Base-by-base conservation (phyloP, 2,329 filamentous ascomycete genomes). In the Lachnellula arida region DNA sequence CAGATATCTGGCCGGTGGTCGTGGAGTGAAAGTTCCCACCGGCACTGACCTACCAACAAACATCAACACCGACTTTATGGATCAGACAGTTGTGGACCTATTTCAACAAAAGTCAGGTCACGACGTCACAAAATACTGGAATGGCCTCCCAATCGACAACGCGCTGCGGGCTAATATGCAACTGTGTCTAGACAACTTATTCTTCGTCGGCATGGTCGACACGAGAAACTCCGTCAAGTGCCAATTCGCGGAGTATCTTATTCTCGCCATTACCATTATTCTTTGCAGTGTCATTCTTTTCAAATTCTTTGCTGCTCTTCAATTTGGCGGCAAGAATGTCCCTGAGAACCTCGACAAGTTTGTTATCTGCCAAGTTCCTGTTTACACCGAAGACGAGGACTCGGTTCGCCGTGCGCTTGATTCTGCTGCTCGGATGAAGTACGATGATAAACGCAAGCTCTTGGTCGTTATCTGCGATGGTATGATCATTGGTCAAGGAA, bases 401-500 rank as follows among this genome's bases (percentile, higher is more conserved):
- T 97, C 93, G 37, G 80, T 99, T 25, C 91, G 94, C 54, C 92
- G 93, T 78, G 94, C 94, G 57, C 96, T 99, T 66, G 94, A 99
- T 72, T 99, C 94, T 0, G 89, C 91, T 57, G 92, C 94, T 28
- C 83, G 91, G 59, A 97, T 97, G 91, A 86, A 86, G 63, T 99
- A 99, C 70, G 94, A 99, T 68, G 93, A 99, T 71, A 99, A 99
- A 78, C 90, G 94, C 68, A 99, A 99, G 78, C 81, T 99, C 12
- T 78, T 99, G 25, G 85, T 96, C 63, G 81, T 99, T 59, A 80
- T 99, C 61, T 99, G 94, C 68, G 94, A 99, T 69, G 94, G 94
- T 74, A 97, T 99, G 93, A 99, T 99, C 77, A 95, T 99, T 63
- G 94, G 94, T 67, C 92, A 97, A 75, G 94, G 94, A 68, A 99